These are phyloP conservation scores for Sphagnum contortum DNA, from an alignment of 225 moss, liverwort and hornwort species.

Conservation along the genomic window DNA sequence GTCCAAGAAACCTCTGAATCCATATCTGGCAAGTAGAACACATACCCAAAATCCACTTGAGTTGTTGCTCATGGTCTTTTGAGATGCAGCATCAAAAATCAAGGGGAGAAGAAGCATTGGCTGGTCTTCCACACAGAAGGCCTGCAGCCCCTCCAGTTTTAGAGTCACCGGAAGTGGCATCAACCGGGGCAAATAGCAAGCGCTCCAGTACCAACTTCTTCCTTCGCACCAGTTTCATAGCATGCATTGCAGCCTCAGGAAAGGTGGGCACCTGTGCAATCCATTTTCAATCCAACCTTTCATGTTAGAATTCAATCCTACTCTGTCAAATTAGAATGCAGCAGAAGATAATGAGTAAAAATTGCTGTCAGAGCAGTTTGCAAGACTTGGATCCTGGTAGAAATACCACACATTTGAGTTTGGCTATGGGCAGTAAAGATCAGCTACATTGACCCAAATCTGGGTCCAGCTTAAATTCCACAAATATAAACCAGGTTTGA, in stretches of 20 bases:
- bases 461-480: no score
- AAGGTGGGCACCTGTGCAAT: slow-evolving; percentile 54
- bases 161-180: slow-evolving; percentile 52
- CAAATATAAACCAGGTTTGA: no score
- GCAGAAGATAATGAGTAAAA: not conserved
- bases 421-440: not conserved
- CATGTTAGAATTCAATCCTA: not conserved
- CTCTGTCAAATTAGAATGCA: not conserved
- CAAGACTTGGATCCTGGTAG: not conserved
- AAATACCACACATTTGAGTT: no score
- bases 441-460: not conserved
- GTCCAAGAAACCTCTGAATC: no score
- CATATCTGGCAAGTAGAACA: no score
- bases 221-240: slow-evolving; percentile 74
- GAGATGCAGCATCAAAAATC: slow-evolving; percentile 47
- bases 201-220: slow-evolving; percentile 69
- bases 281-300: not conserved
- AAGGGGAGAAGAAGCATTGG: slow-evolving; percentile 52
- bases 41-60: no score
- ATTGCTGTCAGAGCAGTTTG: not conserved
- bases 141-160: slow-evolving; percentile 47
- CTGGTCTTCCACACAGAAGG: slow-evolving; percentile 72
- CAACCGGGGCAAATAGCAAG: slow-evolving; percentile 68
- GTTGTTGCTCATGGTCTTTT: not conserved
- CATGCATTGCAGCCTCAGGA: slow-evolving; percentile 42